Percentiles rank a stretch among this genome's conserved stretches.
These are phyloP conservation scores for Ogataea neopini DNA, from an alignment of 805 yeast species.

Conservation along the genomic window DNA sequence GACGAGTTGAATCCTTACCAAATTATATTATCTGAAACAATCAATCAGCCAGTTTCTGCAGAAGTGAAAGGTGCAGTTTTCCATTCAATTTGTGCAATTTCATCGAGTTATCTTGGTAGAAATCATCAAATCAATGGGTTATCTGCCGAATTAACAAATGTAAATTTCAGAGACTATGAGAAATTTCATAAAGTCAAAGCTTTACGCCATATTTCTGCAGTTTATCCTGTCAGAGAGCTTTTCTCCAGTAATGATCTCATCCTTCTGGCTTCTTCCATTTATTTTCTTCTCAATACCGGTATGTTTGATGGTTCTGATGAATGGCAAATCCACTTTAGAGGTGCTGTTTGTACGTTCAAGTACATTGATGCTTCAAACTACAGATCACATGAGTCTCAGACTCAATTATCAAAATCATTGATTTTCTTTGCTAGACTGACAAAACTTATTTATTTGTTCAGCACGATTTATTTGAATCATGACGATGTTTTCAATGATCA, in stretches of 20 bases:
- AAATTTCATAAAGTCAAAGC: slow-evolving; percentile 1
- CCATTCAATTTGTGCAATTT: slow-evolving; percentile 3
- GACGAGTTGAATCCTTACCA: slow-evolving; percentile 1
- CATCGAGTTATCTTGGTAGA: not conserved
- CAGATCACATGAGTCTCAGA: not conserved
- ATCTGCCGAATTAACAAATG: not conserved
- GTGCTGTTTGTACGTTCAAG: not conserved
- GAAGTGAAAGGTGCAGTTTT: not conserved
- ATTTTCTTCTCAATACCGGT: not conserved
- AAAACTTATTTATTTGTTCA: slow-evolving; percentile 3
- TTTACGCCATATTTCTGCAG: not conserved
- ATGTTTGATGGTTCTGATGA: slow-evolving; percentile 3
- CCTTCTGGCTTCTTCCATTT: not conserved
- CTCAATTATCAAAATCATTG: not conserved
- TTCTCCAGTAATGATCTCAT: slow-evolving; percentile 1
- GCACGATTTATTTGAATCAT: not conserved
- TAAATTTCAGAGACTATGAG: not conserved
- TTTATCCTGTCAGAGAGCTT: not conserved
- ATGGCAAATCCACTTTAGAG: slow-evolving; percentile 4
- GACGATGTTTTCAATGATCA: slow-evolving; percentile 1
- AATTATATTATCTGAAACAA: not conserved
- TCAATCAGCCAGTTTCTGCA: not conserved
- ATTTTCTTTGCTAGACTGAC: slow-evolving; percentile 1
- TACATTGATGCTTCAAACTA: not conserved
- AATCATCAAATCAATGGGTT: not conserved